A percentile compares a stretch with the other conserved stretches of the same genome.
Evolutionary conservation across 2,329 filamentous ascomycete species (phyloP).

Genomic region (Bretziella fagacearum): DNA sequence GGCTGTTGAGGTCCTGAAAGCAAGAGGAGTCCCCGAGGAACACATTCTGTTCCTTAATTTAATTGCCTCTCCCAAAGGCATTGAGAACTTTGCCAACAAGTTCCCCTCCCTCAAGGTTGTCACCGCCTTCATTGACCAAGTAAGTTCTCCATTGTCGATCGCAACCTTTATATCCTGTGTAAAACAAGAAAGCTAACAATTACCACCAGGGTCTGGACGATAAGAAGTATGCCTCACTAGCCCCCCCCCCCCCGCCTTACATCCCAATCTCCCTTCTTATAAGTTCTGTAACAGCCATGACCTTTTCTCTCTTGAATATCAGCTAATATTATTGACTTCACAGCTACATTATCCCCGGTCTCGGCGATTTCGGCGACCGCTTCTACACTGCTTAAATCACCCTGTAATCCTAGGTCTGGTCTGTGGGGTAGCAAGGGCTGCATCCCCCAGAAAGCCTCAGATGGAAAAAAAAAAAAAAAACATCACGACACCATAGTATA

Average conservation of each 20-base stretch:
- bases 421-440: neutral
- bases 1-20: slow-evolving; percentile 85
- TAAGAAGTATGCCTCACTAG: slow-evolving; percentile 95
- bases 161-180: neutral
- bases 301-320: too few species aligned
- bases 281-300: too few species aligned
- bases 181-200: neutral
- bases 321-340: slow-evolving; percentile 7
- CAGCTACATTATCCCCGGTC: slow-evolving; percentile 86
- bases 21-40: slow-evolving; percentile 81
- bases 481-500: neutral
- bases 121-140: slow-evolving; percentile 85
- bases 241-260: too few species aligned
- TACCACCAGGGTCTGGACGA: slow-evolving; percentile 62
- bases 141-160: slow-evolving; percentile 21
- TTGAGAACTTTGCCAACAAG: slow-evolving; percentile 71
- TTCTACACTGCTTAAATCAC: slow-evolving; percentile 51
- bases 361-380: slow-evolving; percentile 89
- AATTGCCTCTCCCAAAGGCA: slow-evolving; percentile 90
- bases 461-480: neutral
- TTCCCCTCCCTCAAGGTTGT: slow-evolving; percentile 84
- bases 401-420: neutral
- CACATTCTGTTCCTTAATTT: slow-evolving; percentile 92
- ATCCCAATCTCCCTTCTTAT: too few species aligned
- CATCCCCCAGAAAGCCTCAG: too few species aligned